Conservation (phyloP, 2,329 filamentous ascomycete species). For the Aspergillus fumigatus region DNA sequence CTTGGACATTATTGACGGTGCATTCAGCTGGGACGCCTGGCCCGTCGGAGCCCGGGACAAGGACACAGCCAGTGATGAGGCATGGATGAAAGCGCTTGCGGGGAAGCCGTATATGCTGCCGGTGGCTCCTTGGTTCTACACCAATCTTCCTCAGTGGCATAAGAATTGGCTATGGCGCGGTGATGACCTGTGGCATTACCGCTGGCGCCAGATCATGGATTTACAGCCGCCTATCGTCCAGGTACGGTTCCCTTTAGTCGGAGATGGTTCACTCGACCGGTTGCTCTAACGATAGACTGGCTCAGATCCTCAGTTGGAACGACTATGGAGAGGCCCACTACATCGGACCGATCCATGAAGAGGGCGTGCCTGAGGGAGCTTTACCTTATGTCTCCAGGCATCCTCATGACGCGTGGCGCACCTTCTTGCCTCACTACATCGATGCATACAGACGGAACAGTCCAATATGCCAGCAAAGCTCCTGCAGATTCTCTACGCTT, state of each 20-base stretch:
- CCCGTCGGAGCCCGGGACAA: conserved; percentile 36
- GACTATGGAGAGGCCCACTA: conserved; percentile 60
- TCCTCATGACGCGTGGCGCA: conserved; percentile 26
- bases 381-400: conserved; percentile 20
- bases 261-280: background rate
- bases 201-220: conserved; percentile 53
- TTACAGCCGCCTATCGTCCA: conserved; percentile 49
- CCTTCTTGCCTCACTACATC: conserved; percentile 32
- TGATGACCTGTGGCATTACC: conserved; percentile 58
- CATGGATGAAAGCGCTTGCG: conserved; percentile 36
- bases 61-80: conserved; percentile 31
- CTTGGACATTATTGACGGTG: conserved; percentile 34
- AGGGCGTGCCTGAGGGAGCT: conserved; percentile 48
- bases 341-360: conserved; percentile 47
- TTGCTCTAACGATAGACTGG: background rate
- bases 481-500: background rate
- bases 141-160: conserved; percentile 51
- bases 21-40: conserved; percentile 45
- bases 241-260: conserved; percentile 15
- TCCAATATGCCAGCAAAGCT: background rate
- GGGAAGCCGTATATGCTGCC: conserved; percentile 51
- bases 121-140: conserved; percentile 55
- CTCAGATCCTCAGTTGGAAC: conserved; percentile 55
- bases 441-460: conserved; percentile 26
- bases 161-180: conserved; percentile 63